Conservation (phyloP, 2,329 filamentous ascomycete genomes). For the Cyphellophora attinorum region DNA sequence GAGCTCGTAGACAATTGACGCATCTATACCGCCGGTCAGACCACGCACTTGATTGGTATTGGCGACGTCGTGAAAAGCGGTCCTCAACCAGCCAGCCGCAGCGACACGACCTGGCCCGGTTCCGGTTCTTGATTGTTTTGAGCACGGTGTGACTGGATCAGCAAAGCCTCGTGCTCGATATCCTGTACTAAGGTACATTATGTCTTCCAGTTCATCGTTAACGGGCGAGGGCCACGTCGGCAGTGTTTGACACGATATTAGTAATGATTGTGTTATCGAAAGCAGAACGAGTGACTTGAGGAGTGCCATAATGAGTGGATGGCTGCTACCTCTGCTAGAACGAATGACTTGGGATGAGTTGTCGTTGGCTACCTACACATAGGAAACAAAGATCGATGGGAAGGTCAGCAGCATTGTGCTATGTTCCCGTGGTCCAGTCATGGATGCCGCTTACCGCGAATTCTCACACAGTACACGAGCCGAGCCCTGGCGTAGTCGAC, state of each 20-base stretch:
- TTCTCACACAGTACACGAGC: no score
- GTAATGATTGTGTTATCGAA: not conserved
- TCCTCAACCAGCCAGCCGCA: conserved; percentile 23
- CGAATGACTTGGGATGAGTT: no score
- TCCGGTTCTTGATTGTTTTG: conserved; percentile 14
- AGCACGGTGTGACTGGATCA: conserved; percentile 47
- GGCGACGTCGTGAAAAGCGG: conserved; percentile 26
- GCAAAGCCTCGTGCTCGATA: conserved; percentile 48
- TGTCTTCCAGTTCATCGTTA: conserved; percentile 54
- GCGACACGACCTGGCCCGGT: conserved; percentile 9
- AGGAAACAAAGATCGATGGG: no score
- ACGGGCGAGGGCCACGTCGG: conserved; percentile 50
- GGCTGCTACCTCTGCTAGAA: not conserved
- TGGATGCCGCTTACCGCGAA: no score
- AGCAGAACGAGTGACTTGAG: conserved; percentile 1
- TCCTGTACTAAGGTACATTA: conserved; percentile 50
- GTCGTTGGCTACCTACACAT: no score
- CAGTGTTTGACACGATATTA: conserved; percentile 1
- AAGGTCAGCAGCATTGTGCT: no score
- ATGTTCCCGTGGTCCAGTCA: no score
- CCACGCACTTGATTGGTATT: conserved; percentile 21
- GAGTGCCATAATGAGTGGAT: conserved; percentile 1
- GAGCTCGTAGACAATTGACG: conserved; percentile 25
- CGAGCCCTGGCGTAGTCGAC: no score
- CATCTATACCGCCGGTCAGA: conserved; percentile 24